Evolutionary conservation across 108 stramenopile species (phyloP), one percentile per base, ranked within the genome.

Genomic region (Pseudonitzschia multistriata): DNA sequence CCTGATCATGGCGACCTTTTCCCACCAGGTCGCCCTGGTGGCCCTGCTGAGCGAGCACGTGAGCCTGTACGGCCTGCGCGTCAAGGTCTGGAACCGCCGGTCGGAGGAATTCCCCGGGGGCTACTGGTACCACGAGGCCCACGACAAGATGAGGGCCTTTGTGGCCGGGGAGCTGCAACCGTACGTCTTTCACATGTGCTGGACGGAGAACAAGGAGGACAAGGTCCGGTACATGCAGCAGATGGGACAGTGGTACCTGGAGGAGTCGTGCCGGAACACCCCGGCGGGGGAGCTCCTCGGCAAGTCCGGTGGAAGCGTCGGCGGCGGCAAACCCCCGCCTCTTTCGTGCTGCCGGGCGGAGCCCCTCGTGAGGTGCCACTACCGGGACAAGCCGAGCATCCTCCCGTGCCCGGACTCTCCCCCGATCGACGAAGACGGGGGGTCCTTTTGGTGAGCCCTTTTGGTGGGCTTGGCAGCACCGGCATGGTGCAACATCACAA

Each of bases 341-440:
- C n/a, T n/a, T n/a, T n/a, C 0, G 0, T 94, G 92, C 53, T 94
- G 92, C 64, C 74, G 77, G 4, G 66, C 79, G 3, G 79, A 89
- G 63, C 85, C 93, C 0, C 25, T 79, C 1, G 42, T 94, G 22
- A 56, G 35, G 11, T 94, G 93, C 74, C 83, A 91, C 59, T 94
- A 81, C 57, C 79, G 87, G 30, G 93, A 94, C 73, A 91, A 89
- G 67, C 87, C 93, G 22, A 84, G 82, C 52, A 88, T 80, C 48
- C 74, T 82, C 3, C 90, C 93, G 3, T 94, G 93, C 73, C 73
- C 45, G 8, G 87, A 88, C 52, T 71, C 68, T 57, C 87, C 87
- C 27, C 67, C 74, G 7, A 85, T 89, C 37, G 86, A 86, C 39
- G 68, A 64, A 22, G 81, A 74, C 22, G 63, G 77, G 17, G 57